phyloP scores from a whole-genome alignment of 768 basidiomycete genomes.

The Lepiota brunneoincarnata region DNA sequence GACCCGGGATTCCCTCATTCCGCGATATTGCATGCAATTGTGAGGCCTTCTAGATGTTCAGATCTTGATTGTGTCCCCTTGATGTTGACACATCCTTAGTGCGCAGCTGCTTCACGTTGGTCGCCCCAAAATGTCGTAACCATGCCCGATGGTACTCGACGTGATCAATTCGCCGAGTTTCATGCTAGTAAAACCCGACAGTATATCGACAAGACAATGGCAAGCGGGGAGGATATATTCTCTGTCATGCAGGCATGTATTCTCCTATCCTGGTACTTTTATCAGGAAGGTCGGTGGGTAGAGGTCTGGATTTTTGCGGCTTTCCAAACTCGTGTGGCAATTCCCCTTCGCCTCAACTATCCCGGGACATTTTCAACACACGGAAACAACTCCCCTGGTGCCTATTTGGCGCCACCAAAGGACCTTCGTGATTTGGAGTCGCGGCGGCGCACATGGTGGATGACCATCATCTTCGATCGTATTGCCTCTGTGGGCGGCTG shows the following conservation, averaged over 20 bases:
- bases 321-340: slow-evolving; percentile 78
- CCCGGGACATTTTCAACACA: slow-evolving; percentile 79
- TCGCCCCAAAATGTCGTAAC: slow-evolving; percentile 66
- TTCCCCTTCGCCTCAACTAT: slow-evolving; percentile 81
- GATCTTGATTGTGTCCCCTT: slow-evolving; percentile 7
- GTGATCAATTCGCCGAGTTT: slow-evolving; percentile 85
- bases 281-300: slow-evolving; percentile 86
- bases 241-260: slow-evolving; percentile 85
- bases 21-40: slow-evolving; percentile 88
- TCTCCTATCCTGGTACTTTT: slow-evolving; percentile 87
- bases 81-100: slow-evolving; percentile 41
- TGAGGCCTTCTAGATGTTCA: slow-evolving; percentile 30
- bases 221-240: slow-evolving; percentile 85
- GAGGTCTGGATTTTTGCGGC: slow-evolving; percentile 91
- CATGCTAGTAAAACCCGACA: slow-evolving; percentile 85
- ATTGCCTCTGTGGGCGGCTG: slow-evolving; percentile 81
- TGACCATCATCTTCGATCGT: slow-evolving; percentile 84
- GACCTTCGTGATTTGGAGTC: slow-evolving; percentile 75
- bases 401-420: slow-evolving; percentile 78
- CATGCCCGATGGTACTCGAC: slow-evolving; percentile 69
- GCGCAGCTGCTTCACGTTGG: slow-evolving; percentile 83
- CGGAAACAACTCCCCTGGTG: slow-evolving; percentile 65
- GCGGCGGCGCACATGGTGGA: slow-evolving; percentile 86
- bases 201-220: slow-evolving; percentile 88
- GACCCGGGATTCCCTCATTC: slow-evolving; percentile 87